Percentiles rank a stretch among this genome's conserved stretches.
These are phyloP conservation scores for Onygena corvina DNA, from an alignment of 2,329 filamentous ascomycete genomes.

Conservation along the genomic window DNA sequence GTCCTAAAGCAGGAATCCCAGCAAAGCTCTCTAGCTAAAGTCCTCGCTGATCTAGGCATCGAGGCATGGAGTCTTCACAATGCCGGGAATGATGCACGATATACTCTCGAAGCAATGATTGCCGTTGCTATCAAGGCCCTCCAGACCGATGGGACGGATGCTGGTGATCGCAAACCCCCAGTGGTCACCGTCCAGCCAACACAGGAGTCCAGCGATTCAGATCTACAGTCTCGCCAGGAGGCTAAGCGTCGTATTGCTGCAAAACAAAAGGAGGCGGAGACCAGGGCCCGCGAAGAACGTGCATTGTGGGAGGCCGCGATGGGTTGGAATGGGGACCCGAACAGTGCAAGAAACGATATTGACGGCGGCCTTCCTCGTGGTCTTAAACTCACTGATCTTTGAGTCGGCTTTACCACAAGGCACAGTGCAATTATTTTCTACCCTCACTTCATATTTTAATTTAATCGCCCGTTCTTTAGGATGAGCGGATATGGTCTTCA, in stretches of 20 bases:
- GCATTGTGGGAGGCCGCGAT: constrained; percentile 18
- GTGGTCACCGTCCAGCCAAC: neutral
- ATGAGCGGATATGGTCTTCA: too few relatives aligned
- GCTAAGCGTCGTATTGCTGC: constrained; percentile 17
- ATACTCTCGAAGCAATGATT: constrained; percentile 63
- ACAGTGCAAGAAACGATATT: constrained; percentile 15
- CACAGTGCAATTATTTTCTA: neutral
- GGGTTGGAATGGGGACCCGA: constrained; percentile 14
- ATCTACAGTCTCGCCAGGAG: constrained; percentile 17
- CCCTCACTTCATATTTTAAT: neutral
- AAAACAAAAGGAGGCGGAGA: constrained; percentile 12
- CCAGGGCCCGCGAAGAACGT: constrained; percentile 18
- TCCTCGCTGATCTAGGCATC: constrained; percentile 56
- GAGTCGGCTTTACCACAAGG: neutral
- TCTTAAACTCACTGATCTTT: neutral
- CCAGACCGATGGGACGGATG: constrained; percentile 3
- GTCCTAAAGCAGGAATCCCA: constrained; percentile 46
- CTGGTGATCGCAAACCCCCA: neutral
- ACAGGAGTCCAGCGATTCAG: constrained; percentile 1
- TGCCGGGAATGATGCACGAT: constrained; percentile 73
- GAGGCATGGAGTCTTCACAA: constrained; percentile 61
- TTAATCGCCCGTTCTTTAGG: too few relatives aligned
- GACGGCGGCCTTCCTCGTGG: constrained; percentile 16
- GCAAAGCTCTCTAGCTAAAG: constrained; percentile 44
- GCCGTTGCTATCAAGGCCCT: constrained; percentile 41